phyloP scores from a whole-genome alignment of 2,329 filamentous ascomycete genomes.

The Proliferodiscus dingleyae region DNA sequence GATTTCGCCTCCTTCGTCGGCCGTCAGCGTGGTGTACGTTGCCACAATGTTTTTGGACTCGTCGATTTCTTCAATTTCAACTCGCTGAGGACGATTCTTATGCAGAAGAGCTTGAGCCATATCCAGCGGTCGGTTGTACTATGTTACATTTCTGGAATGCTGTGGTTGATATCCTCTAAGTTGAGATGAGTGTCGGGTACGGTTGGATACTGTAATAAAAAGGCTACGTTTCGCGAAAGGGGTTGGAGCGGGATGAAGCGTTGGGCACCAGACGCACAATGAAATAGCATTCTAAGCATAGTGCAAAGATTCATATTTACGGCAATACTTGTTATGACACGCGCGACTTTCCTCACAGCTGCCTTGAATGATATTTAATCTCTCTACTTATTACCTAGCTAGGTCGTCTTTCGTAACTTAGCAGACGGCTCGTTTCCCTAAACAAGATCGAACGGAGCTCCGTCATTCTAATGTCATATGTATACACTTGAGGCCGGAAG shows the following conservation, averaged over 20 bases:
- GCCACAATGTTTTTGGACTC: conserved; percentile 30
- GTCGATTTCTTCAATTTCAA: conserved; percentile 27
- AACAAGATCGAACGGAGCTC: neutral
- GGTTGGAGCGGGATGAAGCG: conserved; percentile 2
- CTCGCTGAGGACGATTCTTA: neutral
- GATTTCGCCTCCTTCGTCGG: conserved; percentile 1
- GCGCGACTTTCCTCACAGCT: neutral
- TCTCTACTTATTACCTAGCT: no score
- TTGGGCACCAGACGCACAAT: neutral
- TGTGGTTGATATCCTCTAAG: neutral
- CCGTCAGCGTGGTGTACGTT: conserved; percentile 24
- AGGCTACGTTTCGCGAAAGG: conserved; percentile 10
- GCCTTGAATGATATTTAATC: no score
- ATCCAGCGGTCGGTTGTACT: neutral
- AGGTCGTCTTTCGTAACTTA: no score
- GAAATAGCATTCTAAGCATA: no score
- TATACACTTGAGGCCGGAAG: conserved; percentile 25
- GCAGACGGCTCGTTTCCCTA: no score
- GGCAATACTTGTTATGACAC: no score
- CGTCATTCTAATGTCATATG: conserved; percentile 6
- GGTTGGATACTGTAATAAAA: neutral
- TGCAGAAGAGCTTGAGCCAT: conserved; percentile 1
- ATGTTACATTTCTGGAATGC: conserved; percentile 3
- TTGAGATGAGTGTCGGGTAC: neutral
- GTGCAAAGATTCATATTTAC: no score